These are phyloP conservation scores for Sphagnum tenellum DNA, from an alignment of 225 moss, liverwort and hornwort species.

Conservation along the genomic window DNA sequence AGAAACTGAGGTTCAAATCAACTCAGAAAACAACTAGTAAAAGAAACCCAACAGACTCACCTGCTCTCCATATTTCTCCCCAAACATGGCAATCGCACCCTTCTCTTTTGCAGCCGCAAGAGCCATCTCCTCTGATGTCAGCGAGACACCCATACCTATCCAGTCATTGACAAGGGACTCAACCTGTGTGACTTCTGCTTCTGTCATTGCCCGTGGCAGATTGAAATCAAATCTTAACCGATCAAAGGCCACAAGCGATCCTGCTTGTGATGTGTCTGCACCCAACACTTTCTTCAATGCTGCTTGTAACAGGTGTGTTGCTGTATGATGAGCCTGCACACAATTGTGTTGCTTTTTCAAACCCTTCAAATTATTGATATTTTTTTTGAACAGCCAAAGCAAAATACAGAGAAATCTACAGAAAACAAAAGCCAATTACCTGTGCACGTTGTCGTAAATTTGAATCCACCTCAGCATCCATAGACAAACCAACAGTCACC, in stretches of 20 bases:
- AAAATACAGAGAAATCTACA: no score
- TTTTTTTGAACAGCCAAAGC: no score
- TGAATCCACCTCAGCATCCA: slow-evolving; percentile 55
- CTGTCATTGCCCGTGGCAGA: slow-evolving; percentile 82
- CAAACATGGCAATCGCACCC: slow-evolving; percentile 77
- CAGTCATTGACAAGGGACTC: slow-evolving; percentile 74
- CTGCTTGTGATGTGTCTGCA: slow-evolving; percentile 68
- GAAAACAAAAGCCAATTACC: slow-evolving; percentile 22
- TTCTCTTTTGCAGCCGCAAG: slow-evolving; percentile 65
- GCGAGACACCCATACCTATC: slow-evolving; percentile 76
- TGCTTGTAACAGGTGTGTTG: slow-evolving; percentile 86
- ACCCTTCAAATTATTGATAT: no score
- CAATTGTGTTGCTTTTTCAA: background rate
- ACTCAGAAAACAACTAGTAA: background rate
- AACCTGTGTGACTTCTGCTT: slow-evolving; percentile 44
- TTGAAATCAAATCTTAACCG: slow-evolving; percentile 89
- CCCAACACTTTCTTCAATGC: slow-evolving; percentile 76
- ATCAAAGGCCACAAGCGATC: slow-evolving; percentile 90
- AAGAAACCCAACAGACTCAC: slow-evolving; percentile 17
- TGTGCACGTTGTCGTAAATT: slow-evolving; percentile 59
- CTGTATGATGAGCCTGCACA: slow-evolving; percentile 83
- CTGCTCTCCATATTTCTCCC: slow-evolving; percentile 92
- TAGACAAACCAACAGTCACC: slow-evolving; percentile 50
- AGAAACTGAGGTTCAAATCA: no score
- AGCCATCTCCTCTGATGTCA: slow-evolving; percentile 74